A percentile compares a stretch with the other conserved stretches of the same genome.
phyloP scores from a whole-genome alignment of 1,139 yeast species.

The Pichia sp. region DNA sequence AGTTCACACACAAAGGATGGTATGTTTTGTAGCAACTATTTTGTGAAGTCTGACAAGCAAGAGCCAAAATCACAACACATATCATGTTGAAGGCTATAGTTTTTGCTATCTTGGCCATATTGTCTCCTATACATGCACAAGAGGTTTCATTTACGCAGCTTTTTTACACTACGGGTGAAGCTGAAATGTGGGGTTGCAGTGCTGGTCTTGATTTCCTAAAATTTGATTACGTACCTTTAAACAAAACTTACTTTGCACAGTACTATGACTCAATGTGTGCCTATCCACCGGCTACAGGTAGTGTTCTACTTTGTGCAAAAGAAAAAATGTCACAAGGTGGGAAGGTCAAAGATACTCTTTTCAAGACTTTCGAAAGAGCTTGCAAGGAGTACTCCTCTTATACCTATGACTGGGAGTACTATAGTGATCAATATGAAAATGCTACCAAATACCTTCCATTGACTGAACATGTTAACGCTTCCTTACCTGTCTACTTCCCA shows the following conservation, averaged over 20 bases:
- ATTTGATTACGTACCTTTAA: conserved; percentile 10
- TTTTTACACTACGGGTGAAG: not conserved
- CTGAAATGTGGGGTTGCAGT: conserved; percentile 1
- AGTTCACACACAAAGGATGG: no score
- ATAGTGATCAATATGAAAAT: conserved; percentile 20
- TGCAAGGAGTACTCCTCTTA: conserved; percentile 15
- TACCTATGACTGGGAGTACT: conserved; percentile 13
- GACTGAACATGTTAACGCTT: conserved; percentile 8
- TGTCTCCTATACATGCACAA: no score
- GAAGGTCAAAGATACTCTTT: no score
- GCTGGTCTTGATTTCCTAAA: not conserved
- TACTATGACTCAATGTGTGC: conserved; percentile 16
- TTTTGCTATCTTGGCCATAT: no score
- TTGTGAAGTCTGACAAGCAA: no score
- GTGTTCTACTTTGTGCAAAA: conserved; percentile 24
- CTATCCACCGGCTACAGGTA: conserved; percentile 24
- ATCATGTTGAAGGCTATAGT: no score
- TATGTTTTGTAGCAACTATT: no score
- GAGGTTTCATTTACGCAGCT: no score
- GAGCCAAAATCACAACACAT: no score
- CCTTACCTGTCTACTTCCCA: conserved; percentile 15
- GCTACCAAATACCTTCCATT: conserved; percentile 18
- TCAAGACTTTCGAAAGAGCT: no score
- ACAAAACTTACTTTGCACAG: conserved; percentile 1
- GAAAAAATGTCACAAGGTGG: no score